Base-by-base conservation (phyloP, 352 stramenopile genomes). In the Globisporangium parvum region DNA sequence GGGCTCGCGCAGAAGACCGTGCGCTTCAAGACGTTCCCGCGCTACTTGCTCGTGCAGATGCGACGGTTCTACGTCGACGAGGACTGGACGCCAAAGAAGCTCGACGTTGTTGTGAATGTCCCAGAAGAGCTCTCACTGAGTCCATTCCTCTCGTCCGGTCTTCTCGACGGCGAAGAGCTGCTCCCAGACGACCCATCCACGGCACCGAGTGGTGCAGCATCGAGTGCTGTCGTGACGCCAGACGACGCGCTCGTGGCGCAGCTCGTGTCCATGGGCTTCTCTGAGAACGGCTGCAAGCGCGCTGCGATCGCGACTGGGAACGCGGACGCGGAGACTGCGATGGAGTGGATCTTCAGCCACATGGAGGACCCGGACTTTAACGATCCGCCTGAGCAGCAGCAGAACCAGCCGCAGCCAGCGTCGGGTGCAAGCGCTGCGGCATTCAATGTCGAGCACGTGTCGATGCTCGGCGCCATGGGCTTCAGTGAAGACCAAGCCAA, bases 281-380 rank as follows among this genome's bases (percentile, higher is more conserved):
- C 82, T 0, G 93, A 98, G 69, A 99, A 99, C 66, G 96, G 91
- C 28, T 98, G 92, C 74, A 98, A 97, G 65, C 87, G 96, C 53
- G 97, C 97, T 47, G 85, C 97, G 21, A 85, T 97, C 21, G 96
- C 85, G 35, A 97, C 80, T 57, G 85, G 76, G 53, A 98, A 96
- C 71, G 73, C 69, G 5, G 80, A 94, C 60, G 77, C 94, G 6
- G 96, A 99, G 60, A 86, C 79, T 35, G 96, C 96, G 9, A 99
- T 98, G 94, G 93, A 98, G 50, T 99, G 96, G 96, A 92, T 99
- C 49, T 98, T 99, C 71, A 95, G 94, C 57, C 97, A 99, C 79
- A 98, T 98, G 84, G 89, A 87, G 59, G 97, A 99, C 71, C 65
- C 95, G 1, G 93, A 99, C 68, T 99, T 99, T 63, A 98, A 99